phyloP scores from a whole-genome alignment of 2,329 filamentous ascomycete species.

The Pseudocercospora cruenta region DNA sequence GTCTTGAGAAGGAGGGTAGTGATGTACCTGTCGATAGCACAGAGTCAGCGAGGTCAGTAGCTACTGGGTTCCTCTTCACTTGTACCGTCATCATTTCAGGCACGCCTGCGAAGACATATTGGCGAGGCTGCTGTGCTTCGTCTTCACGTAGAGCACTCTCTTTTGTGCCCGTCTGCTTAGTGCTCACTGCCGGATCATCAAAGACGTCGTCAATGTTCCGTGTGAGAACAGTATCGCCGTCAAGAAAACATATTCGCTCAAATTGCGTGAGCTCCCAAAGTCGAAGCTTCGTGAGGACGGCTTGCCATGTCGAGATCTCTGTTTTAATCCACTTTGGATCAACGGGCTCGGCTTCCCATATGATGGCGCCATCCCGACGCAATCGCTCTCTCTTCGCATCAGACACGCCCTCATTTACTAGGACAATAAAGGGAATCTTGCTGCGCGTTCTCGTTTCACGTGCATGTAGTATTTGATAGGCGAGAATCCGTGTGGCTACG shows the following conservation, averaged over 20 bases:
- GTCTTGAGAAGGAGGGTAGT: slow-evolving; percentile 38
- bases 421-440: slow-evolving; percentile 37
- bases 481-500: slow-evolving; percentile 35
- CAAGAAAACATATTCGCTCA: slow-evolving; percentile 41
- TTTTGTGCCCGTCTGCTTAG: background rate
- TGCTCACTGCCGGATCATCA: slow-evolving; percentile 16
- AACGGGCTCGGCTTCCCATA: slow-evolving; percentile 26
- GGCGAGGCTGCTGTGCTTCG: slow-evolving; percentile 14
- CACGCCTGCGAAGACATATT: slow-evolving; percentile 40
- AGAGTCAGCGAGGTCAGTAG: background rate
- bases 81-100: slow-evolving; percentile 34
- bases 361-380: slow-evolving; percentile 34
- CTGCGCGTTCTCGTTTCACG: slow-evolving; percentile 33
- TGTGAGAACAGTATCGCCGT: slow-evolving; percentile 34
- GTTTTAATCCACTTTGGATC: slow-evolving; percentile 24
- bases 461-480: slow-evolving; percentile 39
- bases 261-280: slow-evolving; percentile 45
- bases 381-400: slow-evolving; percentile 34
- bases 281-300: slow-evolving; percentile 46
- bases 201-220: slow-evolving; percentile 32
- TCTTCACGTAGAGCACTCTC: background rate
- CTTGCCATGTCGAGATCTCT: slow-evolving; percentile 33
- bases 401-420: slow-evolving; percentile 35
- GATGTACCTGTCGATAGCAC: slow-evolving; percentile 27
- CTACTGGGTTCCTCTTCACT: background rate